phyloP scores from a whole-genome alignment of 139 green algal genomes.

The Ostreobium quekettii region DNA sequence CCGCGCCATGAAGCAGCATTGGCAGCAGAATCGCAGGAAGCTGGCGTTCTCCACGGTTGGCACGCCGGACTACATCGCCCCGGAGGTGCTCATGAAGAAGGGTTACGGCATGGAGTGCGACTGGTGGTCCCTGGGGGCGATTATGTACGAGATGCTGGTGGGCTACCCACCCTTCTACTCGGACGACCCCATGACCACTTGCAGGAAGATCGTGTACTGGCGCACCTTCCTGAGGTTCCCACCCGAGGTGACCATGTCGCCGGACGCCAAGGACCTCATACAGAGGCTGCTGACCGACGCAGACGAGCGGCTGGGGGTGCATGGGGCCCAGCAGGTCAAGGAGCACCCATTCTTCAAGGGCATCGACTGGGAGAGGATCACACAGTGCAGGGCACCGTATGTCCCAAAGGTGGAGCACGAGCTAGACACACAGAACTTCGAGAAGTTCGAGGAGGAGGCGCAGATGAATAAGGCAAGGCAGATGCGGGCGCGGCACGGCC shows the following conservation, averaged over 20 bases:
- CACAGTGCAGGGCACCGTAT: slow-evolving; percentile 57
- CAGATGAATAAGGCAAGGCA: slow-evolving; percentile 23
- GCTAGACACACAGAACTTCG: slow-evolving; percentile 97
- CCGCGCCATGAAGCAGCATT: slow-evolving; percentile 29
- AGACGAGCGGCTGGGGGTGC: slow-evolving; percentile 79
- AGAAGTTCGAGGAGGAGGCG: slow-evolving; percentile 87
- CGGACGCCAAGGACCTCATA: slow-evolving; percentile 79
- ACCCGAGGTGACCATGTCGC: slow-evolving; percentile 42
- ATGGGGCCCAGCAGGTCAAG: slow-evolving; percentile 54
- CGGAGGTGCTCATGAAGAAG: slow-evolving; percentile 93
- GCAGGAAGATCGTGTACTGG: slow-evolving; percentile 94
- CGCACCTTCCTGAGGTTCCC: slow-evolving; percentile 82
- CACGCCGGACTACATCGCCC: slow-evolving; percentile 94
- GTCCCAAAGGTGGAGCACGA: slow-evolving; percentile 70
- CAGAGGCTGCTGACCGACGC: slow-evolving; percentile 86
- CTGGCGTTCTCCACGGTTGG: slow-evolving; percentile 89
- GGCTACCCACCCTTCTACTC: slow-evolving; percentile 96
- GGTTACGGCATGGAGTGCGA: slow-evolving; percentile 97
- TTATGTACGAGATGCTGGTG: slow-evolving; percentile 97
- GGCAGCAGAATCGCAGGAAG: slow-evolving; percentile 67
- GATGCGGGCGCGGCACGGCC: slow-evolving; percentile 18
- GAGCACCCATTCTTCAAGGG: slow-evolving; percentile 88
- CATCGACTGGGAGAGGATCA: slow-evolving; percentile 74
- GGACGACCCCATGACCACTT: slow-evolving; percentile 88
- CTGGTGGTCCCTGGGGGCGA: slow-evolving; percentile 94